A percentile compares a stretch with the other conserved stretches of the same genome.
phyloP scores from a whole-genome alignment of 164 flowering plant species.

The Vitis labrusca region DNA sequence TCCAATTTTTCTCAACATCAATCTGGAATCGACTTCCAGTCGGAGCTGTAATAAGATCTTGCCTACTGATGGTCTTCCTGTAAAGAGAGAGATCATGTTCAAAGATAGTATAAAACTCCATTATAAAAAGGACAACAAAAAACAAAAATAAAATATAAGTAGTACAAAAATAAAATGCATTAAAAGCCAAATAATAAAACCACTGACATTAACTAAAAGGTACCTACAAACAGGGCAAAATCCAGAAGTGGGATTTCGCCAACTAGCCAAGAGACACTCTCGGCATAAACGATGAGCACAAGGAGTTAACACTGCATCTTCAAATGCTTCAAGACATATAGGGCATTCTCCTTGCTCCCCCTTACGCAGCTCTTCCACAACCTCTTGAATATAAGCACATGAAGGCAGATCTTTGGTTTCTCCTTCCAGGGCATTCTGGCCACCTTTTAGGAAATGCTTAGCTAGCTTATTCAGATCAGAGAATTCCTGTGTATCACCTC shows the following conservation, averaged over 20 bases:
- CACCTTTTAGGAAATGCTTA: slow-evolving; percentile 79
- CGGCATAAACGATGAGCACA: slow-evolving; percentile 97
- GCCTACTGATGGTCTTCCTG: slow-evolving; percentile 75
- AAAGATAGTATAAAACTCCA: background rate
- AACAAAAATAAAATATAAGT: background rate
- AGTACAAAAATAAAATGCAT: background rate
- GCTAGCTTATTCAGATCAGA: slow-evolving; percentile 92
- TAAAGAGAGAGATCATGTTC: slow-evolving; percentile 1
- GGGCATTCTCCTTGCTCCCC: slow-evolving; percentile 97
- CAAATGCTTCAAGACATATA: slow-evolving; percentile 96
- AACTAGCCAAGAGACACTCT: slow-evolving; percentile 91
- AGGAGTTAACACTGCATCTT: slow-evolving; percentile 97
- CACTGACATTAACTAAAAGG: slow-evolving; percentile 7
- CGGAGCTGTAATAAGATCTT: slow-evolving; percentile 93
- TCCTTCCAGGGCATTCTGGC: slow-evolving; percentile 35
- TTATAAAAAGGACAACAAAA: slow-evolving; percentile 2
- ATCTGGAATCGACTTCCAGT: slow-evolving; percentile 81
- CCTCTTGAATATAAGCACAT: slow-evolving; percentile 83
- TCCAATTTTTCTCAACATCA: slow-evolving; percentile 95
- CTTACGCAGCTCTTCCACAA: slow-evolving; percentile 84
- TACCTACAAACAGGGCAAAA: slow-evolving; percentile 99
- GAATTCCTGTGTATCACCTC: slow-evolving; percentile 93
- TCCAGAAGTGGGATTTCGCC: slow-evolving; percentile 78
- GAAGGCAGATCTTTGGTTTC: slow-evolving; percentile 63
- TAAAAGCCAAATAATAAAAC: background rate